Base-by-base conservation (phyloP, 805 yeast genomes). In the Yarrowia hollandica region DNA sequence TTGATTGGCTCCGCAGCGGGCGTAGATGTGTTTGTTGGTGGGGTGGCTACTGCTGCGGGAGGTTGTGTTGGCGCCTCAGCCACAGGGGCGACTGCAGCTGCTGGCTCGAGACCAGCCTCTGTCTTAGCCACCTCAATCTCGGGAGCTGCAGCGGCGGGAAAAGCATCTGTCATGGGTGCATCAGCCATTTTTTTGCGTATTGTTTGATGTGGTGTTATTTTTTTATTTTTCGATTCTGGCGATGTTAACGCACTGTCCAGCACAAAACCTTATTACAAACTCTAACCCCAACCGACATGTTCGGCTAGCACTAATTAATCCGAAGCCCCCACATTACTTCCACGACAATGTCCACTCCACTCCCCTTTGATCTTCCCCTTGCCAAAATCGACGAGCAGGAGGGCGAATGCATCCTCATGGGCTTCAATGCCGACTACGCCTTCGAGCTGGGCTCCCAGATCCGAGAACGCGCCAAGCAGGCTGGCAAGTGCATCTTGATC, bases 371-470 rank as follows among this genome's bases (percentile, higher is more conserved):
- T 30, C 39, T 48, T 1, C 55, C 55, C 15, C 55, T 52, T 5
- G 44, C 16, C 8, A 35, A 35, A 35, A 52, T 68, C 16, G 66
- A 63, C 59, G 52, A 63, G 59, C 71, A 68, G 42, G 71, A 68
- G 41, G 61, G 60, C 46, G 64, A 64, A 9, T 61, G 64, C 56
- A 61, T 67, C 33, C 64, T 68, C 35, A 61, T 65, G 4, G 63
- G 62, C 21, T 69, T 69, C 66, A 66, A 67, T 46, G 65, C 72
- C 33, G 96, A 84, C 90, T 1, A 75, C 83, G 67, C 94, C 88
- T 6, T 86, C 84, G 71, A 84, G 82, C 52, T 87, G 89, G 7
- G 85, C 86, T 0, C 72, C 85, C 38, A 86, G 91, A 92, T 8
- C 83, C 95, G 5, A 77, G 90, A 72, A 84, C 85, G 64, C 90